Conservation (phyloP, 345 rosid genomes). For the Melaleuca quinquenervia region DNA sequence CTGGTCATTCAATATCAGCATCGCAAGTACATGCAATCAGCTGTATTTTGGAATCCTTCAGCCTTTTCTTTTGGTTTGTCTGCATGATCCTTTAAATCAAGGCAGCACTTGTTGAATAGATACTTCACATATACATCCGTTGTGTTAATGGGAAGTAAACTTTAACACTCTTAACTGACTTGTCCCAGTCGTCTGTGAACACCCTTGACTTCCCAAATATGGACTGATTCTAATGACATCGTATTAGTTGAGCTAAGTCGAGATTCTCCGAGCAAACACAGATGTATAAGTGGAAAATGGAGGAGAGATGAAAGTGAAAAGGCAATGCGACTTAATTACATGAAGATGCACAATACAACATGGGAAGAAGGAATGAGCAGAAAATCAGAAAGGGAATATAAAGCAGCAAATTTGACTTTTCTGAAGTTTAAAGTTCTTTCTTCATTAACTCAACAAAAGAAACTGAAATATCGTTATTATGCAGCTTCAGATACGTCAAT, state of each 20-base stretch:
- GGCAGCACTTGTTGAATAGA: not conserved
- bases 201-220: not conserved
- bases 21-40: not conserved
- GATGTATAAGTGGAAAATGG: not conserved
- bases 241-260: not conserved
- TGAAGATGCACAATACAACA: slow-evolving; percentile 4
- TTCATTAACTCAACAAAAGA: not conserved
- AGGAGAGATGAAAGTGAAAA: not conserved
- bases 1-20: not conserved
- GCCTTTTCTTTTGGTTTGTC: not conserved
- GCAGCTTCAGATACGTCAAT: not conserved
- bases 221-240: not conserved
- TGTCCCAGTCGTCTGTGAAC: not conserved
- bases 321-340: slow-evolving; percentile 2
- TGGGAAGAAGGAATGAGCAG: not conserved
- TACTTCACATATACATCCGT: not conserved
- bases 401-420: not conserved
- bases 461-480: not conserved
- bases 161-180: not conserved
- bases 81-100: not conserved
- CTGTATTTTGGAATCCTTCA: not conserved
- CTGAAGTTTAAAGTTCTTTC: not conserved
- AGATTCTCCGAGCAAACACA: not conserved
- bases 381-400: not conserved
- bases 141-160: not conserved